These are phyloP conservation scores for Protea cynaroides DNA, from an alignment of 164 flowering plant genomes.

Conservation along the genomic window DNA sequence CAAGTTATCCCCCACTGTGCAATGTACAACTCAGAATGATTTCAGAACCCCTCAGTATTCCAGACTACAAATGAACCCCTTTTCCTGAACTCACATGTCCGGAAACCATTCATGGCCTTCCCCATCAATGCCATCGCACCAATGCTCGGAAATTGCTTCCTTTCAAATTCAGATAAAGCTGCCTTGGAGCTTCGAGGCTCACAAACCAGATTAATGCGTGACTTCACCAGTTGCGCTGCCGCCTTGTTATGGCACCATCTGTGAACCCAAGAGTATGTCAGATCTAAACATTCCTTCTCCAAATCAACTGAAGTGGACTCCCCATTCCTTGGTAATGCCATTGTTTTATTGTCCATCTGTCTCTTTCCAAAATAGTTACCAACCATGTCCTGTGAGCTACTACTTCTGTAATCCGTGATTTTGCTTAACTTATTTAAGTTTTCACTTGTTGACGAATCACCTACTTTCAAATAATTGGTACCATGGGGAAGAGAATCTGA, in stretches of 20 bases:
- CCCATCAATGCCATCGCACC: conserved; percentile 95
- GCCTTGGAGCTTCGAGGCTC: conserved; percentile 41
- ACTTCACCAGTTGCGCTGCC: conserved; percentile 14
- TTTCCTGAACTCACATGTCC: conserved; percentile 46
- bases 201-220: conserved; percentile 19
- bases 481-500: conserved; percentile 35
- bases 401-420: too few species aligned
- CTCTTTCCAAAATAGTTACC: conserved; percentile 18
- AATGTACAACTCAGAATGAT: background rate
- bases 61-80: conserved; percentile 62
- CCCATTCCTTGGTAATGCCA: conserved; percentile 6
- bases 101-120: conserved; percentile 60
- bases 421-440: conserved; percentile 29
- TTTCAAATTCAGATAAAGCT: conserved; percentile 27
- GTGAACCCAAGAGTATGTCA: conserved; percentile 65
- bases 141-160: conserved; percentile 70
- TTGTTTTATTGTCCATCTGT: conserved; percentile 13
- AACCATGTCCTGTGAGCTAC: too few species aligned
- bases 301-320: conserved; percentile 21
- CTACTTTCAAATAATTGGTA: conserved; percentile 36
- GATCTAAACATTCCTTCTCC: conserved; percentile 20
- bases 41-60: conserved; percentile 33
- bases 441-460: conserved; percentile 32
- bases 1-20: background rate
- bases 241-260: conserved; percentile 46